Base-by-base conservation (phyloP, 352 stramenopile species). In the Phytophthora tentaculata region DNA sequence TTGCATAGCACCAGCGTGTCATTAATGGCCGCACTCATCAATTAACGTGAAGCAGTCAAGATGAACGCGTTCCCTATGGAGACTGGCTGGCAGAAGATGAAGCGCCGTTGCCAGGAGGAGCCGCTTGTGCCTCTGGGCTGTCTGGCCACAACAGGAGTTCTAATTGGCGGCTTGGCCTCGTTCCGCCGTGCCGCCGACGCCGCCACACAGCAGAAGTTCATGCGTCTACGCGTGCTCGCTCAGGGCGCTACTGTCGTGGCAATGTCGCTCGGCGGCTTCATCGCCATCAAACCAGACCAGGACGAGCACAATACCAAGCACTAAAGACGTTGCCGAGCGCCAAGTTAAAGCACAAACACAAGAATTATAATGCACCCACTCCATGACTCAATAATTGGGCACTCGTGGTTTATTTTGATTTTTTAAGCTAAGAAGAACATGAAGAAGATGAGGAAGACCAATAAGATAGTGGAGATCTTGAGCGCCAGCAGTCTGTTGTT, bases 401-500 rank as follows among this genome's bases (percentile, higher is more conserved):
- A 64, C 44, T 64, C 53, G 37, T 62, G 52, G 49, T 71, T 76
- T 72, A 56, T 43, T 65, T 66, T 71, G 47, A 67, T 65, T 84
- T 92, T 65, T 84, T 92, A 95, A 51, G 88, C 88, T 71, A 95
- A 77, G 66, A 95, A 89, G 72, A 94, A 93, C 81, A 94, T 91
- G 76, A 95, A 95, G 75, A 95, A 93, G 73, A 95, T 79, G 65
- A 95, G 74, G 53, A 95, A 95, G 43, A 93, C 69, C 61, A 95
- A 90, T 81, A 95, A 91, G 76, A 95, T 92, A 77, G 81, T 83
- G 28, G 80, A 91, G 43, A 95, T 74, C 77, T 95, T 95, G 77
- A 93, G 74, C 64, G 85, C 86, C 71, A 95, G 74, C 74, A 92
- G 76, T 81, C 84, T 86, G 86, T 91, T 95, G 82, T 93, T 95